Conservation (phyloP, 768 basidiomycete genomes). For the Termitomyces sp. region DNA sequence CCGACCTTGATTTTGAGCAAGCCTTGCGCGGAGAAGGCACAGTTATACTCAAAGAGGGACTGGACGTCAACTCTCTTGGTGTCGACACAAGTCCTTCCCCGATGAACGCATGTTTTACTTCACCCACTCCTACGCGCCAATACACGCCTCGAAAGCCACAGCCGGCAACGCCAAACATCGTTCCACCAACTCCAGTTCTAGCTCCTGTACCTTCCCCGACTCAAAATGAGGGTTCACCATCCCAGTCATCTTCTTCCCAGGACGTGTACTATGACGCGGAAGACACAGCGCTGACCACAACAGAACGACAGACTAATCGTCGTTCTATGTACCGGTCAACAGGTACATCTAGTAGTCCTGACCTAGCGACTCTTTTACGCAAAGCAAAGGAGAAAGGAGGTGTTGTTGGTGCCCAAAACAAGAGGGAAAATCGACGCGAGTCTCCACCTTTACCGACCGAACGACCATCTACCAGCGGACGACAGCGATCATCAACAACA, state of each 20-base stretch:
- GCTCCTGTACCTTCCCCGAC: slow-evolving; percentile 27
- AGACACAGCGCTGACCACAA: slow-evolving; percentile 27
- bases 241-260: slow-evolving; percentile 49
- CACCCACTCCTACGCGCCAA: slow-evolving; percentile 32
- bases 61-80: slow-evolving; percentile 66
- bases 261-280: slow-evolving; percentile 63
- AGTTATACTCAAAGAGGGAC: slow-evolving; percentile 60
- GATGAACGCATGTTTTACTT: slow-evolving; percentile 32
- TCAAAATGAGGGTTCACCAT: slow-evolving; percentile 24
- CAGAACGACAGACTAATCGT: slow-evolving; percentile 68
- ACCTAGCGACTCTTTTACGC: slow-evolving; percentile 79
- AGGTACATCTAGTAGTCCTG: slow-evolving; percentile 88
- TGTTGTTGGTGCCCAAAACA: slow-evolving; percentile 26
- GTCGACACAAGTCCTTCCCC: slow-evolving; percentile 38
- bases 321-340: slow-evolving; percentile 84
- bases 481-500: slow-evolving; percentile 39
- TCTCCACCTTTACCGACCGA: slow-evolving; percentile 39
- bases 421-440: slow-evolving; percentile 28
- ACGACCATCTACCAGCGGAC: slow-evolving; percentile 23
- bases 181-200: slow-evolving; percentile 66
- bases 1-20: slow-evolving; percentile 79
- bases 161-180: slow-evolving; percentile 55
- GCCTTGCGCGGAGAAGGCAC: slow-evolving; percentile 65
- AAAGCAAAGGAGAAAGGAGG: slow-evolving; percentile 74
- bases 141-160: slow-evolving; percentile 30